These are phyloP conservation scores for Bonnemaisonia californica DNA, from an alignment of 31 red algal species.

Conservation along the genomic window DNA sequence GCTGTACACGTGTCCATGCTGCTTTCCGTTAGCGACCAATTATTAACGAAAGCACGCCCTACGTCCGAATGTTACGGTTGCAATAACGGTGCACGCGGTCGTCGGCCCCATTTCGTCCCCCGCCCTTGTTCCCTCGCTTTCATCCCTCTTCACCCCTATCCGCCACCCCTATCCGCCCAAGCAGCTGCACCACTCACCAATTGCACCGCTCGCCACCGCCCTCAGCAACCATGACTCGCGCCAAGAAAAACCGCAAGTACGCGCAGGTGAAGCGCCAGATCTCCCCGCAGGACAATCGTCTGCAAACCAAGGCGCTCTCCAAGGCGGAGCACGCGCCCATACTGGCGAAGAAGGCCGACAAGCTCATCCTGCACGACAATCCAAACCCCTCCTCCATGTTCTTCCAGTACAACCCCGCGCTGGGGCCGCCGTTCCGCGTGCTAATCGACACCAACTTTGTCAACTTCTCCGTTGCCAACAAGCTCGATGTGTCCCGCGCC, in stretches of 20 bases:
- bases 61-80: no score
- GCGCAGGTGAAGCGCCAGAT: conserved; percentile 71
- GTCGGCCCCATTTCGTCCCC: no score
- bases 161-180: no score
- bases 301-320: conserved; percentile 52
- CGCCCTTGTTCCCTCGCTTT: no score
- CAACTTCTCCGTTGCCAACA: conserved; percentile 94
- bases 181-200: background rate
- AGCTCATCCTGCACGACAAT: conserved; percentile 40
- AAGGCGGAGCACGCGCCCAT: conserved; percentile 68
- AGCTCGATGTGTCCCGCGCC: conserved; percentile 77
- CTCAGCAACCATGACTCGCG: background rate
- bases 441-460: conserved; percentile 98
- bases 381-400: conserved; percentile 82
- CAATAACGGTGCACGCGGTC: no score
- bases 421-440: conserved; percentile 94
- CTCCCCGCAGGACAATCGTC: conserved; percentile 74
- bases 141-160: no score
- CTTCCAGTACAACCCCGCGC: conserved; percentile 84
- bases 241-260: conserved; percentile 67
- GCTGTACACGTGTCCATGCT: no score
- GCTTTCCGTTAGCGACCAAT: no score
- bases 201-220: no score
- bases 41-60: no score
- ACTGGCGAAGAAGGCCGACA: conserved; percentile 52